Conservation (phyloP, 2,329 filamentous ascomycete genomes). For the Chaetomiaceae sp. region DNA sequence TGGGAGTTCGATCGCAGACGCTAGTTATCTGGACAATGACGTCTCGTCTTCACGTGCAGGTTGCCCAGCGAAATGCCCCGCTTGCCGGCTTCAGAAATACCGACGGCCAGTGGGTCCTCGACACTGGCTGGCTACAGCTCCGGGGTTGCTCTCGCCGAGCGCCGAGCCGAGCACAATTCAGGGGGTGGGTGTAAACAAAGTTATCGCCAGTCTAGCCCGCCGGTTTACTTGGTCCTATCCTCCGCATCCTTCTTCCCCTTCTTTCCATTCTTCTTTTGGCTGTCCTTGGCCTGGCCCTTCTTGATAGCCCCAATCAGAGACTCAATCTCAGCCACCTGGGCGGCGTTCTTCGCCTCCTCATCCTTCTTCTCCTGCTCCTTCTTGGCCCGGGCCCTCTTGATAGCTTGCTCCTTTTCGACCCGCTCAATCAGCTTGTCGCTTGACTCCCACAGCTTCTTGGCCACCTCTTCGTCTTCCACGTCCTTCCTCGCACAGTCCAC, state of each 20-base stretch:
- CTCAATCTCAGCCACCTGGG: constrained; percentile 36
- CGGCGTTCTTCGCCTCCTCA: constrained; percentile 33
- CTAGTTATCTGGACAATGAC: constrained; percentile 4
- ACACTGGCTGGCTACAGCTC: background rate
- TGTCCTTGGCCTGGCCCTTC: constrained; percentile 37
- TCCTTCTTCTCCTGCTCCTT: constrained; percentile 33
- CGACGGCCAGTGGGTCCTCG: constrained; percentile 3
- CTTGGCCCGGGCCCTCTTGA: constrained; percentile 44
- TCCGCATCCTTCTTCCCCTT: constrained; percentile 9
- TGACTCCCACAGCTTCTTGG: constrained; percentile 84
- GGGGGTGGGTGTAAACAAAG: constrained; percentile 5
- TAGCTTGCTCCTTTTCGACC: constrained; percentile 73
- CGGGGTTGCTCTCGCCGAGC: constrained; percentile 5
- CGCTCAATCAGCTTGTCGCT: constrained; percentile 80
- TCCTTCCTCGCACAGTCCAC: constrained; percentile 68
- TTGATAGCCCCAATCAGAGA: constrained; percentile 43
- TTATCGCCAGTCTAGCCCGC: background rate
- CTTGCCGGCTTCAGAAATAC: constrained; percentile 4
- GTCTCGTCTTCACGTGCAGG: constrained; percentile 3
- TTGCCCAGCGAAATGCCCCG: constrained; percentile 8
- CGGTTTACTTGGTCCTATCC: constrained; percentile 5
- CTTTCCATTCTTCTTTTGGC: constrained; percentile 17
- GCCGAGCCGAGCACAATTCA: background rate
- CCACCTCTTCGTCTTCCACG: constrained; percentile 70
- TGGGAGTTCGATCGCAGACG: too few species aligned